Percentiles rank a stretch among this genome's conserved stretches.
These are phyloP conservation scores for Cercospora zeae-maydis DNA, from an alignment of 2,329 filamentous ascomycete genomes.

Conservation along the genomic window DNA sequence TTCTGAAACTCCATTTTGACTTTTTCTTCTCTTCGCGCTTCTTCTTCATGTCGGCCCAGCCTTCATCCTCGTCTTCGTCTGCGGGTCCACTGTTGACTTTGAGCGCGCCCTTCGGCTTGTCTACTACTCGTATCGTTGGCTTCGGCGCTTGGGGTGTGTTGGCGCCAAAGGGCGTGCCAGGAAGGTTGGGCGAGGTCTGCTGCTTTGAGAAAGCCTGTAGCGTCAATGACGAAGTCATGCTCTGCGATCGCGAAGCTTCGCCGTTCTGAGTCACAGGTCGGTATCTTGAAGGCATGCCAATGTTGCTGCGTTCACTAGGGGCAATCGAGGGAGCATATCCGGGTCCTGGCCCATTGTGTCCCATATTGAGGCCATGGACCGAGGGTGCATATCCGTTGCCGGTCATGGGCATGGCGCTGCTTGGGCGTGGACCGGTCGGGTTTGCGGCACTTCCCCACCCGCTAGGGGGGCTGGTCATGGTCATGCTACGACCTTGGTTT, in stretches of 20 bases:
- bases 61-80: constrained; percentile 37
- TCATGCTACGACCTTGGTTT: constrained; percentile 62
- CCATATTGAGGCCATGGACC: constrained; percentile 40
- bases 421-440: constrained; percentile 45
- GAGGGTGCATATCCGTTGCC: constrained; percentile 32
- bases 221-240: constrained; percentile 35
- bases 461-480: constrained; percentile 67
- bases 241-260: constrained; percentile 39
- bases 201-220: constrained; percentile 31
- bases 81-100: constrained; percentile 22
- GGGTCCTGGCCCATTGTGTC: constrained; percentile 38
- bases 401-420: constrained; percentile 35
- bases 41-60: constrained; percentile 36
- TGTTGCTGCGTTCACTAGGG: constrained; percentile 90
- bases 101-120: constrained; percentile 37
- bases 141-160: constrained; percentile 23
- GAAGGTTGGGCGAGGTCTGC: constrained; percentile 22
- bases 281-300: constrained; percentile 86
- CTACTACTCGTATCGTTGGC: constrained; percentile 36
- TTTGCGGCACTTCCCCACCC: constrained; percentile 29
- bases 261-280: constrained; percentile 65
- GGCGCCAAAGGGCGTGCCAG: constrained; percentile 23
- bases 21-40: constrained; percentile 36
- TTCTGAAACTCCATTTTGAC: constrained; percentile 28
- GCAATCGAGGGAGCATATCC: constrained; percentile 88